Evolutionary conservation across 1,284 basidiomycete species (phyloP), one percentile per base, ranked within the genome.

Genomic region (Cryptococcus deneoformans): DNA sequence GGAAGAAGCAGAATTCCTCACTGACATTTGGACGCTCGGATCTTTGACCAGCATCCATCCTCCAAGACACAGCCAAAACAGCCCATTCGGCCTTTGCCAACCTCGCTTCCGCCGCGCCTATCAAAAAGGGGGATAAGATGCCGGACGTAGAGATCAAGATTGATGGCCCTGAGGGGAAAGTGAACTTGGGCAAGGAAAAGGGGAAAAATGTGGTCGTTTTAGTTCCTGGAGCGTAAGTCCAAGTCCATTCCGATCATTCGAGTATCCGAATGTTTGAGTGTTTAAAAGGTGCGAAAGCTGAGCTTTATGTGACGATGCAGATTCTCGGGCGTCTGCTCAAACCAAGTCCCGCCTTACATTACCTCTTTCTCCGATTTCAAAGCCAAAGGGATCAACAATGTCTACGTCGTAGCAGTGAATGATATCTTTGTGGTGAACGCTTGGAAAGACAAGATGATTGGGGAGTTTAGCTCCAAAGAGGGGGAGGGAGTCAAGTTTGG

Each of bases 201-300:
- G 88, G 88, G 43, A 88, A 85, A 79, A 87, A 86, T 68, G 72
- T 90, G 64, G 81, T 90, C 62, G 87, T 89, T 64, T 57, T 83
- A 75, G 64, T 72, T 38, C 71, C 69, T 36, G 72, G 69, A 59
- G 71, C 69, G 62, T 72, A 55, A 66, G 69, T 72, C 11, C 16
- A 55, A 66, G 69, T 29, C 29, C 29, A 29, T 29, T 29, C 29
- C 3, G 29, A 29, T 29, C 5, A 29, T 29, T 29, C 29, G 29
- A 29, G 29, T 29, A 5, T 29, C 3, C 44, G n/a, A 50, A 29
- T 44, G 24, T 29, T 20, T 12, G 46, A 12, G 29, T 47, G 20
- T 12, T 47, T 29, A 1, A 12, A 24, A 5, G n/a, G 11, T 5
- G 46, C 24, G n/a, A 6, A 47, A 5, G n/a, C n/a, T 47, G 12